A percentile compares a stretch with the other conserved stretches of the same genome.
Evolutionary conservation across 768 basidiomycete species (phyloP).

Genomic region (Austroboletus festivus): DNA sequence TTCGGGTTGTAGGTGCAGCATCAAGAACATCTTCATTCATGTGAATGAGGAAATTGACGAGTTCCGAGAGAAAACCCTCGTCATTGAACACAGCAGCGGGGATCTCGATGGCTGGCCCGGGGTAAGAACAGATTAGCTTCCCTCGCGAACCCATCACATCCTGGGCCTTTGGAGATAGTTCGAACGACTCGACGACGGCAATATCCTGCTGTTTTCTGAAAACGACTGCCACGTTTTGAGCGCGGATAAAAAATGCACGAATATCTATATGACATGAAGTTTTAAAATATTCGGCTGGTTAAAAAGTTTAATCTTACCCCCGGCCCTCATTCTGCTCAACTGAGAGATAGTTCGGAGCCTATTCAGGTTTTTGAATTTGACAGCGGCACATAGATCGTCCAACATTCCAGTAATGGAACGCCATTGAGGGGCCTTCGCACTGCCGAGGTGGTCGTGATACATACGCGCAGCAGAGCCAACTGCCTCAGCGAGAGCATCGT

Average conservation of each 20-base stretch:
- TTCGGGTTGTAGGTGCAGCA: constrained; percentile 19
- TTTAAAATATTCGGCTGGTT: not conserved
- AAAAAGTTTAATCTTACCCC: not conserved
- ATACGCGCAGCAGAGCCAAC: too few relatives aligned
- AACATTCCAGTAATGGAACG: too few relatives aligned
- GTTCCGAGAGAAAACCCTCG: constrained; percentile 28
- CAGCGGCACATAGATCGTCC: too few relatives aligned
- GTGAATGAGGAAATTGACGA: constrained; percentile 36
- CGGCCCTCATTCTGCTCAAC: constrained; percentile 1
- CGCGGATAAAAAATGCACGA: constrained; percentile 35
- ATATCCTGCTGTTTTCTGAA: not conserved
- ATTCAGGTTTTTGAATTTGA: too few relatives aligned
- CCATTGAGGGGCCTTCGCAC: too few relatives aligned
- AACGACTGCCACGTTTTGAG: constrained; percentile 45
- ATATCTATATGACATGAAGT: constrained; percentile 28
- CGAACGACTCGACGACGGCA: constrained; percentile 36
- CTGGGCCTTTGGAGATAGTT: constrained; percentile 35
- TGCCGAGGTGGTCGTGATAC: too few relatives aligned
- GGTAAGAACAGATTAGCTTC: not conserved
- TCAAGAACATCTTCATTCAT: constrained; percentile 32
- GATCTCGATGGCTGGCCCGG: not conserved
- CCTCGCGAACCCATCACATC: not conserved
- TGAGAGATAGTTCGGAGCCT: not conserved
- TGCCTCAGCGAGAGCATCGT: too few relatives aligned
- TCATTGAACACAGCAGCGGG: not conserved